Evolutionary conservation across 2,329 filamentous ascomycete species (phyloP), one percentile per base, ranked within the genome.

Genomic region (Polychaeton citri): DNA sequence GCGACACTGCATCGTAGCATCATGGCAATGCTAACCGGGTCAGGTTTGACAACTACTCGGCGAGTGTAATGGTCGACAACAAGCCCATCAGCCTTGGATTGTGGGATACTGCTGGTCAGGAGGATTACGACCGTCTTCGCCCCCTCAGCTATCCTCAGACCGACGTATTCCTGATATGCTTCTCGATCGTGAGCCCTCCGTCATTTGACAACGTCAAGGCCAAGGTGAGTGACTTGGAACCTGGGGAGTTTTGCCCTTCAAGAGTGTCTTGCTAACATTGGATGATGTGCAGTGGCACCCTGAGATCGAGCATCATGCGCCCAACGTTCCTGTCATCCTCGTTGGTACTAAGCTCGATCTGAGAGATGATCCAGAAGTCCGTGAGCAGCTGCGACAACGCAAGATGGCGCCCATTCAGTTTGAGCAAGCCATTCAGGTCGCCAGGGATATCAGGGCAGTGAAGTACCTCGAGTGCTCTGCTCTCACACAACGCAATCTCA

Each of bases 201-300:
- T 95, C 88, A 20, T 96, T 95, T 57, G 90, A 96, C 65, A 98
- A 98, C 76, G 88, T 98, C 59, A 90, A 86, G 67, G 87, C 87
- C 42, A 98, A 96, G 80, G 87, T 94, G 69, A 48, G 69, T 16
- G n/a, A n/a, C n/a, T n/a, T n/a, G n/a, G n/a, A n/a, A n/a, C n/a
- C n/a, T n/a, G n/a, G n/a, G n/a, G n/a, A n/a, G n/a, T n/a, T n/a
- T n/a, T n/a, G n/a, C n/a, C n/a, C n/a, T n/a, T n/a, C n/a, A n/a
- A n/a, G n/a, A n/a, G n/a, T n/a, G n/a, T n/a, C n/a, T n/a, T n/a
- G n/a, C n/a, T n/a, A n/a, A n/a, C n/a, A n/a, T n/a, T n/a, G n/a
- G n/a, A n/a, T 30, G n/a, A n/a, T n/a, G n/a, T 18, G n/a, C 44
- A 96, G 86, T 96, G 88, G 88, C 88, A 81, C 63, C 88, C 90